Evolutionary conservation across 2,329 filamentous ascomycete genomes (phyloP).

Genomic region (Aspergillus phoenicis): DNA sequence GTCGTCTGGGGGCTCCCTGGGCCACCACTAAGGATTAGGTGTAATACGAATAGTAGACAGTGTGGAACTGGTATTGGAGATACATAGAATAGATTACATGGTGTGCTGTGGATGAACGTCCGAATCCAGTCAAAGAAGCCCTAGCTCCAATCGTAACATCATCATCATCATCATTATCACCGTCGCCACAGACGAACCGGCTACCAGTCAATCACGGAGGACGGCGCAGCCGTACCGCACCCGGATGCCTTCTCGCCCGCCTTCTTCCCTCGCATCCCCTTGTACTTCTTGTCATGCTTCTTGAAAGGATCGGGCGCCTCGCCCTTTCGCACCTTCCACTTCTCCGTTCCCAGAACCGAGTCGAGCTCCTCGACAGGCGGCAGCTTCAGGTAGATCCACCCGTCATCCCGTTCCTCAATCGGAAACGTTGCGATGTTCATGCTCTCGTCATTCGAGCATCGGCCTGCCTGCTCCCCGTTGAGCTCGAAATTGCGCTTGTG

Average conservation of each 20-base stretch:
- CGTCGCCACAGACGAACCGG: neutral
- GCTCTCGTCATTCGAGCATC: slow-evolving; percentile 72
- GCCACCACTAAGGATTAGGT: neutral
- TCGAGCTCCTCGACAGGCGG: slow-evolving; percentile 82
- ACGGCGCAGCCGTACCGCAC: slow-evolving; percentile 17
- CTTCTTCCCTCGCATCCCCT: slow-evolving; percentile 59
- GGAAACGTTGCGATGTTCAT: slow-evolving; percentile 83
- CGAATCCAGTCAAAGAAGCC: neutral
- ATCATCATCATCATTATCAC: neutral
- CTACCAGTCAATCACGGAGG: slow-evolving; percentile 41
- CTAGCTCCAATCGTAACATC: slow-evolving; percentile 6
- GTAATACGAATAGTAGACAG: neutral
- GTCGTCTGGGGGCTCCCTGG: neutral
- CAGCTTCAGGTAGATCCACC: slow-evolving; percentile 76
- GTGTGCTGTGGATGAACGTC: neutral
- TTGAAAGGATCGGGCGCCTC: slow-evolving; percentile 63
- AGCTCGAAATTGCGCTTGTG: slow-evolving; percentile 91
- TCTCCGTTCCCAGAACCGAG: slow-evolving; percentile 71
- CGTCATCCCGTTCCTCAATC: slow-evolving; percentile 73
- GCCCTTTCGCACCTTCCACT: slow-evolving; percentile 75
- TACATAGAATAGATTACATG: neutral
- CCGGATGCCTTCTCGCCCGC: slow-evolving; percentile 26
- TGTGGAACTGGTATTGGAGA: neutral
- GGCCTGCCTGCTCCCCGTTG: slow-evolving; percentile 64
- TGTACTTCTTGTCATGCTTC: slow-evolving; percentile 59